Base-by-base conservation (phyloP, 2,329 filamentous ascomycete species). In the Blastomyces parvus region DNA sequence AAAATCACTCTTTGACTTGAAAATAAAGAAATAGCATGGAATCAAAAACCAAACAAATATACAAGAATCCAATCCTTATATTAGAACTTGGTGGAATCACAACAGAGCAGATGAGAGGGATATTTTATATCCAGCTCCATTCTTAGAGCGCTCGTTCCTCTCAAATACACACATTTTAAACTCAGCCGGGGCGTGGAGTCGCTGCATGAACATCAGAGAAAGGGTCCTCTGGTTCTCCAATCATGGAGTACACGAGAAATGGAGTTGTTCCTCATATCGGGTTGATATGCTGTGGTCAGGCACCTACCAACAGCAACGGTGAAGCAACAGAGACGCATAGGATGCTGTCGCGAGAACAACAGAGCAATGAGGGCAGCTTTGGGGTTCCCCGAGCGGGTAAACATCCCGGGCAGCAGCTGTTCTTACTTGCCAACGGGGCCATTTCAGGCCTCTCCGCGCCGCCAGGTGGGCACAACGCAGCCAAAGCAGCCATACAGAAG, bases 401-500 rank as follows among this genome's bases (percentile, higher is more conserved):
- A 33, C 19, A 22, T 40, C 25, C 3, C 40, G 30, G 33, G 57
- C 40, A 59, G 27, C 6, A 46, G 27, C 27, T 36, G 42, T 57
- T 22, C 9, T 27, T 22, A 33, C 33, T 48, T 59, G 57, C 25
- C 42, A 46, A 46, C 22, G 38, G 40, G 40, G 2, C 14, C 17
- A 30, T n/a, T 8, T 30, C n/a, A 27, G 25, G 40, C 25, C 22
- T 22, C 5, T 58, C 36, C 14, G 25, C 22, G 19, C 38, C 11
- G 56, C 56, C 33, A 42, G 36, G 6, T 42, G 36, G 33, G 22
- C 56, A 19, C 36, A 42, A 19, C 22, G 30, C 19, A 46, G 40
- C 27, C 36, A 33, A 57, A 42, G 52, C 55, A 25, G 36, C 57
- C 57, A 59, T 33, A 48, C 57, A 59, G 40, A 17, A 33, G 57